Percentiles rank a stretch among this genome's conserved stretches.
phyloP scores from a whole-genome alignment of 75 land plant genomes.

The Pseudotsuga menziesii region DNA sequence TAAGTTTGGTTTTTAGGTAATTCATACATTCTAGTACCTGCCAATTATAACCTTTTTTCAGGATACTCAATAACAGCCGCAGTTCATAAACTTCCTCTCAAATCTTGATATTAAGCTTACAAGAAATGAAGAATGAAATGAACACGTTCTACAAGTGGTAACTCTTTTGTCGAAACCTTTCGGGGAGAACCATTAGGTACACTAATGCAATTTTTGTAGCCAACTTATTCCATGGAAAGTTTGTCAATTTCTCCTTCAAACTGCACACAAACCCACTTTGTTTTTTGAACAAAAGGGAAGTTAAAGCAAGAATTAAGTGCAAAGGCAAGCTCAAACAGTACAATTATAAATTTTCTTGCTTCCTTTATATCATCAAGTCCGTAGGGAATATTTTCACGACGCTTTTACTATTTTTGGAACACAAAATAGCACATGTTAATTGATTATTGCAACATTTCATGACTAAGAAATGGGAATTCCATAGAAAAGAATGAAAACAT shows the following conservation, averaged over 20 bases:
- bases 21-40: no score
- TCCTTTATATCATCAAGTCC: conserved; percentile 86
- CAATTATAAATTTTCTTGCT: conserved; percentile 78
- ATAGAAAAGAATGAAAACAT: background rate
- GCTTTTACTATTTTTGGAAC: conserved; percentile 39
- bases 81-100: no score
- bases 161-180: conserved; percentile 54
- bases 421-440: background rate
- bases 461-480: background rate
- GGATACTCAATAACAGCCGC: no score
- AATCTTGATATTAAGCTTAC: no score
- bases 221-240: conserved; percentile 97
- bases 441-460: background rate
- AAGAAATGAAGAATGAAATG: background rate
- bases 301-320: conserved; percentile 5
- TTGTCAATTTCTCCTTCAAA: conserved; percentile 99
- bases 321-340: conserved; percentile 14
- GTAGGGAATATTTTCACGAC: conserved; percentile 70
- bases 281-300: background rate
- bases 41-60: no score
- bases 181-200: conserved; percentile 96
- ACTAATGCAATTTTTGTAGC: conserved; percentile 85
- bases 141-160: conserved; percentile 52
- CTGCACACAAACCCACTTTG: conserved; percentile 17
- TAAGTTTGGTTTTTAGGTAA: no score